phyloP scores from a whole-genome alignment of 495 filamentous ascomycete species.

The Hyphodiscus hymeniophilus region DNA sequence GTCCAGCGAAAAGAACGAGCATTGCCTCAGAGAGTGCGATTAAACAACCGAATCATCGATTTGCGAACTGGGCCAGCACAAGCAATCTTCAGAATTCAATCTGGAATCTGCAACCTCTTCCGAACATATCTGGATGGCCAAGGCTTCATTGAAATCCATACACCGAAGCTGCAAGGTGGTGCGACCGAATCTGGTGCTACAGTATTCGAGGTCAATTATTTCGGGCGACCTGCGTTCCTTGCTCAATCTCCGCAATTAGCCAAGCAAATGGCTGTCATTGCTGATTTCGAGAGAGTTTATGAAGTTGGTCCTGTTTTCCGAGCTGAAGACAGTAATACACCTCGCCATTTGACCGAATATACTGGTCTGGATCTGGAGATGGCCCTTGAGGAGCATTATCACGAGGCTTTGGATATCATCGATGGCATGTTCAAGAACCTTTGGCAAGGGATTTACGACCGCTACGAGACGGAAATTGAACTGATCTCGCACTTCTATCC shows the following conservation, averaged over 20 bases:
- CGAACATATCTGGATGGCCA: conserved; percentile 65
- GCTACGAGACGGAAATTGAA: conserved; percentile 60
- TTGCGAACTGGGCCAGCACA: conserved; percentile 79
- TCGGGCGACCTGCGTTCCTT: conserved; percentile 78
- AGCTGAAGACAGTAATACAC: conserved; percentile 94
- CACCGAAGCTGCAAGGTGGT: conserved; percentile 81
- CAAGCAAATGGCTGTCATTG: conserved; percentile 92
- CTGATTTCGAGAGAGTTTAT: conserved; percentile 85
- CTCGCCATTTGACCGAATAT: conserved; percentile 93
- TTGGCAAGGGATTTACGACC: conserved; percentile 66
- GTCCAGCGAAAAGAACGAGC: conserved; percentile 13
- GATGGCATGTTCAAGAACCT: conserved; percentile 83
- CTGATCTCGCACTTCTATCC: conserved; percentile 54
- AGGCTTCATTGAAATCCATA: conserved; percentile 87
- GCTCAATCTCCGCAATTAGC: conserved; percentile 90
- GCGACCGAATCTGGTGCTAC: conserved; percentile 89
- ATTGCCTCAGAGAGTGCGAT: conserved; percentile 33
- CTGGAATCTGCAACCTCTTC: conserved; percentile 72
- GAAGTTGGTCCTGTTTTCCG: conserved; percentile 95
- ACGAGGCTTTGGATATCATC: conserved; percentile 76
- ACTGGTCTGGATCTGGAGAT: conserved; percentile 93
- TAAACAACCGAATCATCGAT: conserved; percentile 78
- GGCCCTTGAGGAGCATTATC: conserved; percentile 82
- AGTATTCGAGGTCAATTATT: conserved; percentile 94
- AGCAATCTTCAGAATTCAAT: conserved; percentile 75